Evolutionary conservation across 2,329 filamentous ascomycete species (phyloP).

Genomic region (Aspergillus glaucus): DNA sequence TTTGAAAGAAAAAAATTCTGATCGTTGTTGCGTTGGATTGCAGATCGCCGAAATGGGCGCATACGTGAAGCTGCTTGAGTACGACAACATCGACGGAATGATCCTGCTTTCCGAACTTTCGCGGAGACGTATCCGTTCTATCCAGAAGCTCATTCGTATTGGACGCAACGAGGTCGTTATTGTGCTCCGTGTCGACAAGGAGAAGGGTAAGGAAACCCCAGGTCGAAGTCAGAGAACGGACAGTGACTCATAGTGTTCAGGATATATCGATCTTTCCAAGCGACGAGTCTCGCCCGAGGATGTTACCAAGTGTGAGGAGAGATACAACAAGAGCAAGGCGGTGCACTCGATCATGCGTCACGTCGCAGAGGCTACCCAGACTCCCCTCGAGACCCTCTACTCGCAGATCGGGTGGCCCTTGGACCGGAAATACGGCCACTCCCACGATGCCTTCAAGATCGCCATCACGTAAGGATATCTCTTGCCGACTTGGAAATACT

Average conservation of each 20-base stretch:
- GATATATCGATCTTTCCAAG: slow-evolving; percentile 98
- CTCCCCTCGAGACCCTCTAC: slow-evolving; percentile 91
- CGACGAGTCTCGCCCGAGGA: slow-evolving; percentile 96
- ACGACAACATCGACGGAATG: slow-evolving; percentile 99
- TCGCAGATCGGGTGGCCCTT: slow-evolving; percentile 93
- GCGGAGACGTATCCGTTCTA: slow-evolving; percentile 94
- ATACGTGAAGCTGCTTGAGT: slow-evolving; percentile 98
- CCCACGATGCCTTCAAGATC: slow-evolving; percentile 97
- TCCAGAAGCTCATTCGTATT: slow-evolving; percentile 97
- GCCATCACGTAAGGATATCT: slow-evolving; percentile 74
- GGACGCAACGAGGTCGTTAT: slow-evolving; percentile 98
- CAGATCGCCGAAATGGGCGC: slow-evolving; percentile 99
- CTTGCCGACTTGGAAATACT: background rate
- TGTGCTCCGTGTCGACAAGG: slow-evolving; percentile 96
- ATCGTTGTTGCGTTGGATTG: slow-evolving; percentile 7
- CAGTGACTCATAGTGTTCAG: slow-evolving; percentile 35
- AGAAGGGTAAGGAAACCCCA: slow-evolving; percentile 63
- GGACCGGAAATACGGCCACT: slow-evolving; percentile 95
- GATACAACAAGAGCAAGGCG: slow-evolving; percentile 99
- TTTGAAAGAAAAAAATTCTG: slow-evolving; percentile 6
- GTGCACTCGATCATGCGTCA: slow-evolving; percentile 99
- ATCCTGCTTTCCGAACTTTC: slow-evolving; percentile 97
- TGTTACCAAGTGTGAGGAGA: slow-evolving; percentile 96
- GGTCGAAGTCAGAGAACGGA: background rate
- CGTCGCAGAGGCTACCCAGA: slow-evolving; percentile 92